Percentiles rank a stretch among this genome's conserved stretches.
Conservation (phyloP, 1,284 basidiomycete species). For the Rhizoctonia solani region DNA sequence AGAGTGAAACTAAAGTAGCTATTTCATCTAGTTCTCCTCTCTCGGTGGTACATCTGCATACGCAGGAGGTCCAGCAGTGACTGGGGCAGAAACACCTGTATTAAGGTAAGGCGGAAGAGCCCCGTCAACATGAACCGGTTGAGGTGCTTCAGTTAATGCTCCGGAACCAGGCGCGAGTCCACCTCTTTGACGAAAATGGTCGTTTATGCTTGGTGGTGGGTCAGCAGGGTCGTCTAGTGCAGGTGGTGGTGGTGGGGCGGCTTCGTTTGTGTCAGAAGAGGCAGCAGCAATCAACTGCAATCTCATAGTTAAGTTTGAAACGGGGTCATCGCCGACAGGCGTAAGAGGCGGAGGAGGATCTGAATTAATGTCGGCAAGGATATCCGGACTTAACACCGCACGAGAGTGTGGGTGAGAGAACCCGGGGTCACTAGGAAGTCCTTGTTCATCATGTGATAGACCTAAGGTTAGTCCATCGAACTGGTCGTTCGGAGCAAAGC, state of each 20-base stretch:
- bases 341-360: constrained; percentile 28
- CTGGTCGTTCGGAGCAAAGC: constrained; percentile 66
- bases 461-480: constrained; percentile 75
- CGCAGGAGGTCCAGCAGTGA: constrained; percentile 18
- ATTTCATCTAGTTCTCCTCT: background rate
- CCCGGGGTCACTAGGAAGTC: constrained; percentile 54
- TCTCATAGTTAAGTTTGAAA: constrained; percentile 65
- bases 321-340: constrained; percentile 50
- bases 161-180: background rate
- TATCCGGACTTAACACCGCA: constrained; percentile 17
- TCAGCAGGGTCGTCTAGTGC: constrained; percentile 84
- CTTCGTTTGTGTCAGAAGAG: constrained; percentile 41
- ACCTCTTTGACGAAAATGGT: constrained; percentile 50
- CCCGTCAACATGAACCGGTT: constrained; percentile 17
- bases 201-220: constrained; percentile 79
- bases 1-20: background rate
- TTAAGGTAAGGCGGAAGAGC: constrained; percentile 29
- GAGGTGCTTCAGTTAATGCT: constrained; percentile 13
- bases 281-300: constrained; percentile 57
- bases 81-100: constrained; percentile 1
- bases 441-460: constrained; percentile 62
- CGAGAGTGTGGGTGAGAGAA: constrained; percentile 23
- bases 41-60: constrained; percentile 30
- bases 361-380: constrained; percentile 14
- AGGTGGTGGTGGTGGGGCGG: constrained; percentile 69